Conservation (phyloP, 306 rosid species). For the Aeschynomene evenia region DNA sequence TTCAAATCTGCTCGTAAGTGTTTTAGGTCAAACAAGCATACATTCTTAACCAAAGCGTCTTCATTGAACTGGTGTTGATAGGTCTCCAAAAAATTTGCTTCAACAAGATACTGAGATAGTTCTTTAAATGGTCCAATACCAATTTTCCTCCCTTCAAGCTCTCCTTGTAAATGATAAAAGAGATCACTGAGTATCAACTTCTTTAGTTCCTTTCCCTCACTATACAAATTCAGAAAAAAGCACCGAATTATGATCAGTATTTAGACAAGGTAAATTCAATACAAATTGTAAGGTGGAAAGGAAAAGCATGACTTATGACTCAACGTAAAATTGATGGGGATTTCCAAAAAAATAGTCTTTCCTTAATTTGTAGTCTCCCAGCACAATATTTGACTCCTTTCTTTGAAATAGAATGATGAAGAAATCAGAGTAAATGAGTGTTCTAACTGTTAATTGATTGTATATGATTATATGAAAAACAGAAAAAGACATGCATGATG, state of each 20-base stretch:
- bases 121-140: slow-evolving; percentile 79
- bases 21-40: slow-evolving; percentile 61
- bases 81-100: slow-evolving; percentile 51
- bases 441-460: slow-evolving; percentile 13
- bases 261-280: slow-evolving; percentile 14
- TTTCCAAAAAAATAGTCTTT: slow-evolving; percentile 15
- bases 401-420: background rate
- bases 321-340: background rate
- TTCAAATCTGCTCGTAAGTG: slow-evolving; percentile 71
- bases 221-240: slow-evolving; percentile 36
- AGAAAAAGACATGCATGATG: slow-evolving; percentile 3
- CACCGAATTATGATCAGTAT: slow-evolving; percentile 7
- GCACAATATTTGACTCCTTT: background rate
- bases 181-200: slow-evolving; percentile 83
- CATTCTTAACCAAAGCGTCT: slow-evolving; percentile 53
- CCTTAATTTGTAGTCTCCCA: slow-evolving; percentile 12
- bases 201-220: slow-evolving; percentile 76
- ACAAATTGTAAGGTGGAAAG: background rate
- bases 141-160: slow-evolving; percentile 88
- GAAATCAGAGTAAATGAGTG: slow-evolving; percentile 13
- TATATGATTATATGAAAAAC: too few species aligned
- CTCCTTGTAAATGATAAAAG: slow-evolving; percentile 89
- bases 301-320: slow-evolving; percentile 14
- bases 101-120: slow-evolving; percentile 60
- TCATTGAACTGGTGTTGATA: slow-evolving; percentile 55